A percentile compares a stretch with the other conserved stretches of the same genome.
These are phyloP conservation scores for Fusarium penzigii DNA, from an alignment of 2,329 filamentous ascomycete species.

Conservation along the genomic window DNA sequence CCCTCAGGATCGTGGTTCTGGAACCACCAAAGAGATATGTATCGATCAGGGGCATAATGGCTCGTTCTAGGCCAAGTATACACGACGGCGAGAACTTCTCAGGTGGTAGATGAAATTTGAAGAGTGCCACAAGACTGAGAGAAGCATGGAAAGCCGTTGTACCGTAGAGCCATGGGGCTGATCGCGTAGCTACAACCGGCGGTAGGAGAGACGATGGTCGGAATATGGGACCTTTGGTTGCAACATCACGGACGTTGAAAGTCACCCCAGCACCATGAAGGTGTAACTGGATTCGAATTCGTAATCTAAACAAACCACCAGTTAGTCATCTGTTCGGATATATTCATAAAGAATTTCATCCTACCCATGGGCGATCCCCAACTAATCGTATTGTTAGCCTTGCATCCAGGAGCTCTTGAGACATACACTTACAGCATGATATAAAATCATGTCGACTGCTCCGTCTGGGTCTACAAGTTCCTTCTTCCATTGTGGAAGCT, in stretches of 20 bases:
- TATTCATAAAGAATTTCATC: not conserved
- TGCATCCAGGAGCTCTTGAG: not conserved
- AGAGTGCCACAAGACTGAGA: conserved; percentile 17
- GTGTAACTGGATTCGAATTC: conserved; percentile 23
- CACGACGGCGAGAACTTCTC: conserved; percentile 26
- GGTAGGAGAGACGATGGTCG: not conserved
- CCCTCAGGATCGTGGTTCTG: conserved; percentile 1
- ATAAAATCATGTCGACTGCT: conserved; percentile 23
- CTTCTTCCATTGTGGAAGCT: conserved; percentile 14
- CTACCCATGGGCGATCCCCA: conserved; percentile 25
- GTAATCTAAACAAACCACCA: conserved; percentile 11
- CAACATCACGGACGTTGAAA: conserved; percentile 5
- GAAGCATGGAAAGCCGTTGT: conserved; percentile 17
- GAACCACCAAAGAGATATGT: conserved; percentile 2
- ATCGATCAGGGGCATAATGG: conserved; percentile 10
- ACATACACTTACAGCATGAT: conserved; percentile 22
- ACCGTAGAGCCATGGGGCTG: conserved; percentile 2
- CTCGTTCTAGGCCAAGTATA: conserved; percentile 17
- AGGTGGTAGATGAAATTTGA: conserved; percentile 14
- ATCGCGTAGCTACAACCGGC: not conserved
- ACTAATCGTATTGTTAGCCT: conserved; percentile 14
- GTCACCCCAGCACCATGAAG: conserved; percentile 1
- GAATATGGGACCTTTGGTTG: conserved; percentile 2
- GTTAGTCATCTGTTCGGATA: not conserved
- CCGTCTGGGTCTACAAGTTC: conserved; percentile 17